Base-by-base conservation (phyloP, 352 stramenopile species). In the Peronospora belbahrii region DNA sequence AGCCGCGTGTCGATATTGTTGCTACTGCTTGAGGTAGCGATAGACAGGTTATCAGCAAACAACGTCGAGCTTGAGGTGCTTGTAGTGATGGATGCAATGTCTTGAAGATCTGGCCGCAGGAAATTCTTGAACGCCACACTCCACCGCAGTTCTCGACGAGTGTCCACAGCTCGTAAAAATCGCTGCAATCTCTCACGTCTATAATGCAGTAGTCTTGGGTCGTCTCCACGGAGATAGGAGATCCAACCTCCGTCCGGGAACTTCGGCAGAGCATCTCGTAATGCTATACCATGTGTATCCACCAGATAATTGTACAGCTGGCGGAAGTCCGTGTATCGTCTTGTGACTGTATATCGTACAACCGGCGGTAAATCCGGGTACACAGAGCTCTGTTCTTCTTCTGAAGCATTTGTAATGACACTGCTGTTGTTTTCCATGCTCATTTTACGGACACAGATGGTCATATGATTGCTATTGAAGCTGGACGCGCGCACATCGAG, bases 321-420 rank as follows among this genome's bases (percentile, higher is more conserved):
- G 5, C 74, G 77, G 47, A 88, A 88, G 52, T 88, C 77, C 39
- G 75, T 88, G 67, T 87, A 88, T 9, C 77, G 60, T 11, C 77
- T 65, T 68, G 84, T 83, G 52, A 86, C 77, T 6, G 77, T 85
- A 62, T 88, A 88, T 13, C 77, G 72, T 48, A 88, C 77, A 60
- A 86, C 63, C 9, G 74, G 77, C 34, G 74, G 77, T 38, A 87
- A 43, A 9, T 74, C 65, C 8, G 57, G 47, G 48, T 77, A 75
- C 39, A 47, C 38, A 20, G 25, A 38, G 32, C 43, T 41, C 20
- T 56, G 20, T 3, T 68, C 57, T 25, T 42, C 27, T 7, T 17
- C 28, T 8, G 14, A 2, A 2, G 14, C 1, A 7, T 67, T 47
- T 30, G 19, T 4, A 2, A 11, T 25, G 7, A 48, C 28, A 13